Conservation (phyloP, 768 basidiomycete genomes). For the Mycena capillaripes region DNA sequence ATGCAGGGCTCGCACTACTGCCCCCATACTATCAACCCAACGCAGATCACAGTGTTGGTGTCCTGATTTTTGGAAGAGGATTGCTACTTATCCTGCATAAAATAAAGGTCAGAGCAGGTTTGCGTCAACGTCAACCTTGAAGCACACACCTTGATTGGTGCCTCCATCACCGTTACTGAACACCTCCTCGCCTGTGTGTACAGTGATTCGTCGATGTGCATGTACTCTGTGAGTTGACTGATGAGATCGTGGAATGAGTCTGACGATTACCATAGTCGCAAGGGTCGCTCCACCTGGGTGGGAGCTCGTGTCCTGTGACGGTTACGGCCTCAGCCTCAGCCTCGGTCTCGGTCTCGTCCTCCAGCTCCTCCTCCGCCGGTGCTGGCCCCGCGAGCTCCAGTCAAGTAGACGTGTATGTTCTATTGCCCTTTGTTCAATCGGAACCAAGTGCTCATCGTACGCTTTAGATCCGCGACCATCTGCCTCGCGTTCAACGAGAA, state of each 20-base stretch:
- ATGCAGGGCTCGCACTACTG: background rate
- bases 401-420: background rate
- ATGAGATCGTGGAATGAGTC: background rate
- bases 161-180: background rate
- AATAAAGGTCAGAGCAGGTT: background rate
- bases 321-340: background rate
- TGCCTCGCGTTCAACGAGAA: slow-evolving; percentile 12
- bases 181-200: background rate
- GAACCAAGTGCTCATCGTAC: background rate
- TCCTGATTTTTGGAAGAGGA: too few relatives aligned
- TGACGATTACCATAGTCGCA: background rate
- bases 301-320: background rate
- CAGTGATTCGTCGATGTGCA: slow-evolving; percentile 1
- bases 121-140: background rate
- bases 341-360: background rate
- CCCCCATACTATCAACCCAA: background rate
- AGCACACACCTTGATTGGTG: background rate
- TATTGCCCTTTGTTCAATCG: background rate
- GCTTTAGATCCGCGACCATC: background rate
- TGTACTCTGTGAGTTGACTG: background rate
- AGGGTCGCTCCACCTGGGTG: background rate
- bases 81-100: background rate
- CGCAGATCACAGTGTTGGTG: background rate
- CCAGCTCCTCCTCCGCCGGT: too few relatives aligned
- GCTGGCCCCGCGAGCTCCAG: background rate